Base-by-base conservation (phyloP, 352 stramenopile species). In the Phytophthora fragariaefolia region DNA sequence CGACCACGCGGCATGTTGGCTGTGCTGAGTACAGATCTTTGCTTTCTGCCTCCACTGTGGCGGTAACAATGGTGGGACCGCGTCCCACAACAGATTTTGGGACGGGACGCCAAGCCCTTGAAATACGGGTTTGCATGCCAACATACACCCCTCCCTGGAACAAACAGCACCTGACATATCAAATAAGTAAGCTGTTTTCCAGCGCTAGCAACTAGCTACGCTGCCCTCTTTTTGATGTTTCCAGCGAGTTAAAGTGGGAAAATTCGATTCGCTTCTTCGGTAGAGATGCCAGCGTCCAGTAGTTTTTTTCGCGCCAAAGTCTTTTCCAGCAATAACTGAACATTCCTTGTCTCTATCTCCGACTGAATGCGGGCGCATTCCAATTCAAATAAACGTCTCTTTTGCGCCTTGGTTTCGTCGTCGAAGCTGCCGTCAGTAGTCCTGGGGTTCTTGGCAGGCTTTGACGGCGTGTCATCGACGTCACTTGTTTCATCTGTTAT, bases 261-360 rank as follows among this genome's bases (percentile, higher is more conserved):
- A 52, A 87, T 77, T 30, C 77, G 71, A 48, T 85, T 49, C 24
- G 85, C 76, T 28, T 87, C 74, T 26, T 66, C 53, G 17, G 34
- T 27, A 5, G 79, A 61, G 54, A 85, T 80, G 6, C 79, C 76
- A 6, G 76, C 78, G 55, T 87, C 76, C 38, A 83, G 53, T 55
- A 87, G 50, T 48, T 75, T 79, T 58, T 83, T 83, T 40, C 77
- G 66, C 36, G 75, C 75, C 22, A 86, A 58, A 22, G 75, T 77
- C 46, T 86, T 86, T 56, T 86, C 78, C 32, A 84, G 32, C 58
- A 82, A 60, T 24, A 86, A 57, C 52, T 82, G 75, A 46, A 86
- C 43, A 28, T 86, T 80, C 48, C 63, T 79, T 9, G 70, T 77
- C 56, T 83, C 75, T 27, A 86, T 79, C 49, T 86, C 78, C 20